phyloP scores from a whole-genome alignment of 148 eudicot genomes.

The Spergularia bocconei region DNA sequence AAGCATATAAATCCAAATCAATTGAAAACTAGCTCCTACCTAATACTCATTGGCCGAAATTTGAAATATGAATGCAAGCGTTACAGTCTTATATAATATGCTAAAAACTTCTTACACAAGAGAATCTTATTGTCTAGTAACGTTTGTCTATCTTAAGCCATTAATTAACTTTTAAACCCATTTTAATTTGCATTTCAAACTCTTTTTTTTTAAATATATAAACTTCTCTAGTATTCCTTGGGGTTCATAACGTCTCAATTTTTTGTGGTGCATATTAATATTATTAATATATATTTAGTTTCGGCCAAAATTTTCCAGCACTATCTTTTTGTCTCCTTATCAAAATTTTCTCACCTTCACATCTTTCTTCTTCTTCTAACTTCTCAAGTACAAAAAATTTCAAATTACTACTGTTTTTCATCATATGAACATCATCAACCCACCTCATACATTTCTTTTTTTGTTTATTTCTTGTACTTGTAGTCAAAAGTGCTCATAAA shows the following conservation, averaged over 20 bases:
- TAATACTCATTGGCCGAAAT: not conserved
- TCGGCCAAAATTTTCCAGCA: constrained; percentile 21
- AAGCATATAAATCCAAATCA: too few relatives aligned
- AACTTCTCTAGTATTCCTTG: not conserved
- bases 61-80: not conserved
- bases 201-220: not conserved
- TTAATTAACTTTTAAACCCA: not conserved
- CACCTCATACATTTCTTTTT: not conserved
- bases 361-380: not conserved
- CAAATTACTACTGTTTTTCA: constrained; percentile 20
- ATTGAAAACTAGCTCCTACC: not conserved
- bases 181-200: not conserved
- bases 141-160: not conserved
- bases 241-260: constrained; percentile 34
- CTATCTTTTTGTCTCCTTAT: constrained; percentile 29
- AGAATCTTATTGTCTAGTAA: constrained; percentile 20
- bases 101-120: not conserved
- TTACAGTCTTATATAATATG: not conserved
- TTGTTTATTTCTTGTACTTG: not conserved
- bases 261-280: constrained; percentile 11
- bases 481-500: not conserved
- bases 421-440: not conserved
- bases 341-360: constrained; percentile 14
- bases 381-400: not conserved
- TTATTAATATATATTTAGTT: not conserved